Percentiles rank a stretch among this genome's conserved stretches.
Evolutionary conservation across 1,139 yeast species (phyloP).

Genomic region (Lizanozyma gosingica): DNA sequence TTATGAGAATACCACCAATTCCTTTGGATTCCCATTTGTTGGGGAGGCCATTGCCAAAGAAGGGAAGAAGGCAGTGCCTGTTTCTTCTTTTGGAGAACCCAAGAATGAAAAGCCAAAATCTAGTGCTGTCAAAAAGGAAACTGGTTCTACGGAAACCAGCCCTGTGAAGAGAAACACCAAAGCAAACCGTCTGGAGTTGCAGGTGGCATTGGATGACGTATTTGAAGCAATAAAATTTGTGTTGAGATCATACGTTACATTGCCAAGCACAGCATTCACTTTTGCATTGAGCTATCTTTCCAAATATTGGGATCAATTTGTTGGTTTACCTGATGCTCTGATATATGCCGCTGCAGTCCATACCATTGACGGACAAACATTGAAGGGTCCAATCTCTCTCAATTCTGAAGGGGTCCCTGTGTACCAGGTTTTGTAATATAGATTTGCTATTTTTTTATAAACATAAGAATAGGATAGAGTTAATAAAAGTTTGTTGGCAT

Average conservation of each 20-base stretch:
- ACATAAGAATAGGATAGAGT: no score
- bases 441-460: no score
- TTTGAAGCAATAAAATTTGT: conserved; percentile 61
- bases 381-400: neutral
- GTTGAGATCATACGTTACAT: conserved; percentile 51
- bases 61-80: conserved; percentile 10
- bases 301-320: conserved; percentile 64
- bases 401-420: neutral
- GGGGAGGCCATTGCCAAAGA: conserved; percentile 4
- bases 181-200: conserved; percentile 31
- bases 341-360: neutral
- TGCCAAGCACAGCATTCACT: conserved; percentile 58
- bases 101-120: neutral
- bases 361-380: neutral
- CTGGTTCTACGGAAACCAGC: neutral
- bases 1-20: conserved; percentile 22
- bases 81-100: neutral
- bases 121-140: neutral
- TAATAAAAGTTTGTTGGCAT: no score
- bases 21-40: conserved; percentile 33
- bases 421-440: neutral
- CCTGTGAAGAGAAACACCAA: conserved; percentile 8
- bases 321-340: conserved; percentile 38
- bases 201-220: conserved; percentile 48
- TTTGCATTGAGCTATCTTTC: conserved; percentile 39